A percentile compares a stretch with the other conserved stretches of the same genome.
These are phyloP conservation scores for Corymbia citriodora DNA, from an alignment of 441 rosid genomes.

Conservation along the genomic window DNA sequence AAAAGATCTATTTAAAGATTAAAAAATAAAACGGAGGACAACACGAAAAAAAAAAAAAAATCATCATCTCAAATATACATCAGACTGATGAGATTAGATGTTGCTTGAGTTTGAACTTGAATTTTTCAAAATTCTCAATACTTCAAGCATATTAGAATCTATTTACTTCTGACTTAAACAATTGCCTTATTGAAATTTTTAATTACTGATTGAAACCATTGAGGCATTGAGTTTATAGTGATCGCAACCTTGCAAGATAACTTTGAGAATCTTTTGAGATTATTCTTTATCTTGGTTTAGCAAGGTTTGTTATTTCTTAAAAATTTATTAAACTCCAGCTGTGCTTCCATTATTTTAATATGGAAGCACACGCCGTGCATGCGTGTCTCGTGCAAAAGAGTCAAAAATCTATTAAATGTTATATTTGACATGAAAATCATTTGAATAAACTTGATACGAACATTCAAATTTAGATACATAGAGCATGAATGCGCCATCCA, in stretches of 20 bases:
- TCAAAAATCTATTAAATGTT: neutral
- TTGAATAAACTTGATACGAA: neutral
- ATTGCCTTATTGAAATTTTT: neutral
- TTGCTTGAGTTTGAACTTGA: no score
- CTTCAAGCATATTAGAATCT: no score
- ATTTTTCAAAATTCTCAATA: no score
- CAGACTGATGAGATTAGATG: no score
- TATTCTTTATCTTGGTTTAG: neutral
- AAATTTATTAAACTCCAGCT: neutral
- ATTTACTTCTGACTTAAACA: no score
- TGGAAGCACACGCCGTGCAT: neutral
- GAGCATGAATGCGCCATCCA: neutral
- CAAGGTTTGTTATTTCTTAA: accelerated
- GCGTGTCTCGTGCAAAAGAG: neutral
- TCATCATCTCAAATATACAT: no score
- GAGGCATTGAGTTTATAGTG: neutral
- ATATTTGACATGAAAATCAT: neutral
- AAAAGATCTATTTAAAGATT: no score
- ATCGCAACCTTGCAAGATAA: neutral
- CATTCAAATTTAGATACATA: neutral
- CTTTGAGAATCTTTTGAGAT: neutral
- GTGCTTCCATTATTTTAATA: neutral
- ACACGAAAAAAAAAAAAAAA: no score
- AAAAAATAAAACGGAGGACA: no score
- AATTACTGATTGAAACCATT: no score